Base-by-base conservation (phyloP, 305 asterid genomes). In the Fraxinus baroniana region DNA sequence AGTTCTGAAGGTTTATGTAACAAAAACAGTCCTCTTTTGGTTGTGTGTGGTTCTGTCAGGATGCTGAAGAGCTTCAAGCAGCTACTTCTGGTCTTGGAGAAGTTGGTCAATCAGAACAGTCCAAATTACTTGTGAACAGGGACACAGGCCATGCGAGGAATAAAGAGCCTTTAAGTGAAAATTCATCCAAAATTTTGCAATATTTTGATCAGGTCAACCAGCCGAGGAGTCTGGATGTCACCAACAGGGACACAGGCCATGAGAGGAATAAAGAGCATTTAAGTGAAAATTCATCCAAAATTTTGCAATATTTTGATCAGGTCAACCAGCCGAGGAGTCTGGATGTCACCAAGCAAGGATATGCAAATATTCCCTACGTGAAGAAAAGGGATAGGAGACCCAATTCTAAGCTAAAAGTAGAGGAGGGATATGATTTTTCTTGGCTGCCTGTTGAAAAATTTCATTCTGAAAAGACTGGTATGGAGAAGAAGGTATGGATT, bases 341-440 rank as follows among this genome's bases (percentile, higher is more conserved):
- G 10, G 39, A 70, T 15, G 22, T 70, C 41, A 12, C 24, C 76
- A 15, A 70, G 76, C 44, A 71, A 71, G 76, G 9, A 32, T 32
- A 0, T 32, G 24, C 1, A 44, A 32, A 71, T 32, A 8, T 71
- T 30, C 41, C 4, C 22, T 15, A 13, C 6, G 12, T 32, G 76
- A 33, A 71, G 13, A 70, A 70, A 32, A 30, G 76, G 76, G 76
- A 71, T 2, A 71, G 76, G 41, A 71, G 44, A 71, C 76, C 76
- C 76, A 71, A 71, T 71, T 15, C 76, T 17, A 71, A 32, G 76
- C 76, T 71, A 33, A 71, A 71, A 71, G 24, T 71, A 6, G 76
- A 71, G 13, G 76, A 71, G 30, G 76, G 24, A 28, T 71, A 30
- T 17, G 76, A 71, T 32, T 71, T 71, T 71, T 71, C 76, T 5